phyloP scores from a whole-genome alignment of 2,329 filamentous ascomycete genomes.

The Conoideocrella luteorostrata region DNA sequence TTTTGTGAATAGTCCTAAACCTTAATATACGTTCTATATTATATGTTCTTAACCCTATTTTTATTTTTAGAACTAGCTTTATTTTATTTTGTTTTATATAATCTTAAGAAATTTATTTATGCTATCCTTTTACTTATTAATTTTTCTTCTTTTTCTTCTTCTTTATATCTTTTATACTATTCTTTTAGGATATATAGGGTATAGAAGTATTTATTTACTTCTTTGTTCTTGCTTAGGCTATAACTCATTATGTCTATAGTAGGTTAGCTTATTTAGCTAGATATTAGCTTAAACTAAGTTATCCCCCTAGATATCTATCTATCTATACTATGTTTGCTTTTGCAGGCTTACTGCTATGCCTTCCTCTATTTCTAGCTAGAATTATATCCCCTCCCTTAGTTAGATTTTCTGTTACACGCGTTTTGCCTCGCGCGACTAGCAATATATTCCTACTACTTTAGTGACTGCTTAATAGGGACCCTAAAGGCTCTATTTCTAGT shows the following conservation, averaged over 20 bases:
- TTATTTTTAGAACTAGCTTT: no score
- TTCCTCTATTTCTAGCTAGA: background rate
- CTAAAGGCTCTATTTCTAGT: background rate
- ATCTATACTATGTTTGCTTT: background rate
- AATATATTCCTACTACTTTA: background rate
- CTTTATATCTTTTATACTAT: no score
- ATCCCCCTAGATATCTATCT: background rate
- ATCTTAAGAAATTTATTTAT: no score
- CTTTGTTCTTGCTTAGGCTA: background rate
- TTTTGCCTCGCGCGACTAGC: background rate
- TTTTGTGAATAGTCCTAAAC: no score
- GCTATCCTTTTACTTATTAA: no score
- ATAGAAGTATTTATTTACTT: background rate
- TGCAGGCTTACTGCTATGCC: background rate
- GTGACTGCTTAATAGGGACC: background rate
- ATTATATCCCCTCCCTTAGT: background rate
- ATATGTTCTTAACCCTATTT: no score
- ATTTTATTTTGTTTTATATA: no score
- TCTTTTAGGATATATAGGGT: background rate
- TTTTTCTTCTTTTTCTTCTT: no score
- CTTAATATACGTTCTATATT: no score
- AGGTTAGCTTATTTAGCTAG: background rate
- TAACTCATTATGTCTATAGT: background rate
- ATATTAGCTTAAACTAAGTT: background rate
- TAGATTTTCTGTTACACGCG: background rate